Base-by-base conservation (phyloP, 345 rosid genomes). In the Populus davidiana region DNA sequence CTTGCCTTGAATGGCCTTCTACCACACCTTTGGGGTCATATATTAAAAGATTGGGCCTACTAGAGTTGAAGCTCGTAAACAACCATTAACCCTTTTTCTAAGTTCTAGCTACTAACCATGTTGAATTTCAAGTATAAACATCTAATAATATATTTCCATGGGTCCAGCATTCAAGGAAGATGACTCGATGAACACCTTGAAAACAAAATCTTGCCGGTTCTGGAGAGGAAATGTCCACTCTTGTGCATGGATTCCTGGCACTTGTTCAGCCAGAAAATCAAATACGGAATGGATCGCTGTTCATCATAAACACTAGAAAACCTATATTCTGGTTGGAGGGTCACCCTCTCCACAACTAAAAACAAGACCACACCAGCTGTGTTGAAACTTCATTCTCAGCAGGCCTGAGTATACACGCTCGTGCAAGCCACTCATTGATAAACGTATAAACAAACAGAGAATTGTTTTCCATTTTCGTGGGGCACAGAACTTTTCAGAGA, bases 291-390 rank as follows among this genome's bases (percentile, higher is more conserved):
- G 33, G 38, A 44, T 44, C 43, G 4, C 47, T 69, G 59, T 49
- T 75, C 52, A 56, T 70, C 72, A 31, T 21, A 23, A 50, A 50
- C 47, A 67, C 12, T 38, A 6, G 7, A 23, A 39, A 5, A 50
- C 21, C 21, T 50, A 50, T 5, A 17, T 50, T 63, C 20, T 78
- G 76, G 87, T 81, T 79, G 83, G 75, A 65, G 54, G 71, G 84
- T 82, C 78, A 82, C 67, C 75, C 27, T n/a, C 62, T 67, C 70
- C 70, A 44, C 70, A 77, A 75, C 80, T 43, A 75, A 27, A 50
- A 64, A 47, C 16, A 0, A 47, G 6, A 47, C 18, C 18, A 14
- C 71, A 70, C 81, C 82, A 69, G 65, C 79, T 33, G 1, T 70
- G 17, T 49, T 2, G 31, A 70, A 70, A 44, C 35, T 14, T 44